These are phyloP conservation scores for Flueggea neowawraea DNA, from an alignment of 441 rosid genomes.

Conservation along the genomic window DNA sequence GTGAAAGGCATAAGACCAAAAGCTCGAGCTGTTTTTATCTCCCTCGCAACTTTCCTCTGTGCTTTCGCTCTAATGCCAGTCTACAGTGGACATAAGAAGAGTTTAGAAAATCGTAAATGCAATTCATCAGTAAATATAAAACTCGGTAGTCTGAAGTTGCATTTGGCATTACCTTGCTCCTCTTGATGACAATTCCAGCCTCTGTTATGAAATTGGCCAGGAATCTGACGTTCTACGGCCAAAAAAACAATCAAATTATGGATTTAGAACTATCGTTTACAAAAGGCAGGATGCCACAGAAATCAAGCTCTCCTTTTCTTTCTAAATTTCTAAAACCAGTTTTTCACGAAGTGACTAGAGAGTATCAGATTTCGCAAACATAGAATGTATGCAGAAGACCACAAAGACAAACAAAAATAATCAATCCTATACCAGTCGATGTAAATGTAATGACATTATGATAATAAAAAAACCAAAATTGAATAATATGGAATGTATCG, in stretches of 20 bases:
- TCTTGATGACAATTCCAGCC: constrained; percentile 77
- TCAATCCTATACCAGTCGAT: background rate
- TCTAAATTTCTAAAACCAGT: no score
- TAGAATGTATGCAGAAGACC: no score
- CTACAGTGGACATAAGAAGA: constrained; percentile 26
- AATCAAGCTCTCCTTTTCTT: background rate
- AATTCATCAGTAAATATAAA: background rate
- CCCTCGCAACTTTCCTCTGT: constrained; percentile 87
- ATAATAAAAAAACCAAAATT: no score
- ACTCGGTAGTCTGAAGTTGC: background rate
- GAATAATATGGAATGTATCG: no score
- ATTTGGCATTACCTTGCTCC: constrained; percentile 52
- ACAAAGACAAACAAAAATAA: background rate
- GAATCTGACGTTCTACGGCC: constrained; percentile 73
- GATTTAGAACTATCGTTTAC: background rate
- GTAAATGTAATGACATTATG: no score
- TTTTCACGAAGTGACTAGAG: no score
- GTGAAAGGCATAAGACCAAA: constrained; percentile 89
- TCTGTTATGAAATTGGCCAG: constrained; percentile 75
- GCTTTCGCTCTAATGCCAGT: constrained; percentile 90
- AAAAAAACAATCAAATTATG: constrained; percentile 7
- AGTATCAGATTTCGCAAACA: no score
- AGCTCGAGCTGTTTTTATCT: constrained; percentile 91
- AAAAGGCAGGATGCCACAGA: background rate
- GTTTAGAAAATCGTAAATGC: background rate